Base-by-base conservation (phyloP, 2,329 filamentous ascomycete genomes). In the Plenodomus tracheiphilus region DNA sequence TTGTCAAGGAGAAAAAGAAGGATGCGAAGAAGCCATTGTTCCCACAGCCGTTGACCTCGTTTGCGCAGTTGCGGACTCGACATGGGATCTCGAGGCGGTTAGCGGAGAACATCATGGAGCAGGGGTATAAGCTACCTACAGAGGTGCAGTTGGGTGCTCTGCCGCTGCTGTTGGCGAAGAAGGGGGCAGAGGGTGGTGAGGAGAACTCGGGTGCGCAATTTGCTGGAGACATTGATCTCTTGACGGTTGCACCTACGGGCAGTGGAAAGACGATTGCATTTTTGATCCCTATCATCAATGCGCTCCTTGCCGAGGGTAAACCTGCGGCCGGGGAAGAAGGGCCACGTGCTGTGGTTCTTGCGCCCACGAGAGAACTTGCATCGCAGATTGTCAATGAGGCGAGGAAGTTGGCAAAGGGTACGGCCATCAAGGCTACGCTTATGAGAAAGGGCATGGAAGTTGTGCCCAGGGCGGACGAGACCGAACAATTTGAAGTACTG, bases 241-340 rank as follows among this genome's bases (percentile, higher is more conserved):
- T 99, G 54, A 89, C 90, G 0, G 85, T 97, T 37, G 94, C 94
- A 2, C 94, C 94, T 1, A 99, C 94, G 0, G 94, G 94, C 19
- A 97, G 93, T 70, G 94, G 94, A 38, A 99, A 99, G 78, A 99
- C 94, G 0, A 78, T 99, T 55, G 91, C 91, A 16, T 99, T 97
- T 65, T 74, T 97, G 62, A 88, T 99, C 36, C 92, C 93, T 0
- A 81, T 91, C 2, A 85, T 99, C 61, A 87, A 96, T 66, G 81
- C 83, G 39, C 85, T 96, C 16, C 56, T 72, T n/a, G 58, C 60
- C 2, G 58, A 69, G 36, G 59, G 60, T 17, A 69, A 68, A 25
- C 41, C 50, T n/a, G 10, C 34, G 13, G 54, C 62, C 8, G 36
- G 34, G 6, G 53, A 55, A 7, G 50, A 54, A 3, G 67, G 66